Percentiles rank a stretch among this genome's conserved stretches.
Evolutionary conservation across 2,329 filamentous ascomycete genomes (phyloP).

Genomic region (Madurella mycetomatis): DNA sequence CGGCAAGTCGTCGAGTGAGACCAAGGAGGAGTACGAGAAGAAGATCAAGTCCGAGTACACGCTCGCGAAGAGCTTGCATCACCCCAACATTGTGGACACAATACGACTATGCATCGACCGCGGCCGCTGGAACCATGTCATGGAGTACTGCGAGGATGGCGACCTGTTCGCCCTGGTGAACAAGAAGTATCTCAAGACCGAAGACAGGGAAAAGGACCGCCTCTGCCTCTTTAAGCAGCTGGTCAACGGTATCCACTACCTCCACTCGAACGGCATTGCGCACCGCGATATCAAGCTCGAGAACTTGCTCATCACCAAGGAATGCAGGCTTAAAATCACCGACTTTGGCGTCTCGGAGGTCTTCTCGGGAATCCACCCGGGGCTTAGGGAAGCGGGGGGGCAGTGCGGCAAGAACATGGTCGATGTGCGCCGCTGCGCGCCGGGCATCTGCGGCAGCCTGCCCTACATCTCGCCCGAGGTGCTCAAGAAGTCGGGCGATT

Average conservation of each 20-base stretch:
- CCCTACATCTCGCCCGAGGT: conserved; percentile 89
- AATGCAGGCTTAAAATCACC: conserved; percentile 83
- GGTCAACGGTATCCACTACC: conserved; percentile 73
- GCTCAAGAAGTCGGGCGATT: conserved; percentile 58
- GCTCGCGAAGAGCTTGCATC: conserved; percentile 78
- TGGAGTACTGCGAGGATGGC: conserved; percentile 84
- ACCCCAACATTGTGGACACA: conserved; percentile 83
- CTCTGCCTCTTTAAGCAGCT: conserved; percentile 88
- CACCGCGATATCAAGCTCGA: conserved; percentile 90
- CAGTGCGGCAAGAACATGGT: conserved; percentile 71
- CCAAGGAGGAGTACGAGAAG: conserved; percentile 70
- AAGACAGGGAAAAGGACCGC: conserved; percentile 64
- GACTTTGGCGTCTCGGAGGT: conserved; percentile 90
- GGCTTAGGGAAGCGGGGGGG: conserved; percentile 66
- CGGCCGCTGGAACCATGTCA: conserved; percentile 81
- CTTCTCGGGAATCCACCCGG: conserved; percentile 77
- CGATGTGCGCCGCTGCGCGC: conserved; percentile 65
- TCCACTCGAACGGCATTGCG: conserved; percentile 79
- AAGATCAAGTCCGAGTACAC: conserved; percentile 91
- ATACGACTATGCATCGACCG: conserved; percentile 70
- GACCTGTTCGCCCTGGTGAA: conserved; percentile 74
- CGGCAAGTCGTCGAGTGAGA: conserved; percentile 64
- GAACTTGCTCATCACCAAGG: conserved; percentile 73
- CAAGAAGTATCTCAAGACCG: conserved; percentile 61
- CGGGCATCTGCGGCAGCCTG: conserved; percentile 78